Evolutionary conservation across 2,329 filamentous ascomycete species (phyloP).

Genomic region (Orbilia oligospora): DNA sequence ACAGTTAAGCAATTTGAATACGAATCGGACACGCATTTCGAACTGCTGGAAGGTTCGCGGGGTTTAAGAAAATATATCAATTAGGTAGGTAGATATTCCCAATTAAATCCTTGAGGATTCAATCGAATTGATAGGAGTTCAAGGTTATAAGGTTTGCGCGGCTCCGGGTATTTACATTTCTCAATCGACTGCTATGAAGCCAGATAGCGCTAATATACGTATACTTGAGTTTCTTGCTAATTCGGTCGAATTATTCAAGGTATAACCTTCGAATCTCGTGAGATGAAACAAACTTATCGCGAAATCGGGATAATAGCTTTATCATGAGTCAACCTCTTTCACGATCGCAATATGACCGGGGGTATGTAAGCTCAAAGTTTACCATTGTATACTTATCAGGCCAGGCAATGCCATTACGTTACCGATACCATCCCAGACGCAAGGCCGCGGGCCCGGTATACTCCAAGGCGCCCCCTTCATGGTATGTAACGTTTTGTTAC

Average conservation of each 20-base stretch:
- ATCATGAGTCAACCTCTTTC: conserved; percentile 1
- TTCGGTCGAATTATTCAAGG: neutral
- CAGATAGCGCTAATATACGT: neutral
- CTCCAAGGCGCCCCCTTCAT: neutral
- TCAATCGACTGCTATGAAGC: neutral
- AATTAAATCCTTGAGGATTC: neutral
- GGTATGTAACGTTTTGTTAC: neutral
- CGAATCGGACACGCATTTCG: neutral
- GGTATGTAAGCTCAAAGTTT: neutral
- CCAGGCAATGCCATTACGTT: conserved; percentile 18
- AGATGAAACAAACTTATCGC: conserved; percentile 6
- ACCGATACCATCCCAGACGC: neutral
- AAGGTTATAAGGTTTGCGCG: neutral
- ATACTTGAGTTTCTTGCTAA: neutral
- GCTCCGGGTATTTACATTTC: neutral
- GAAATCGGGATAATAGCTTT: neutral
- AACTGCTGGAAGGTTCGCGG: neutral
- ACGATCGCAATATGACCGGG: neutral
- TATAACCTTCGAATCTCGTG: neutral
- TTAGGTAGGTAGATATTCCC: neutral
- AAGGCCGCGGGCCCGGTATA: neutral
- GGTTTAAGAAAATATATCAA: neutral
- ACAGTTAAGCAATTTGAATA: neutral
- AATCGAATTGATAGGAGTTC: neutral
- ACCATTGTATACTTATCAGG: conserved; percentile 12